phyloP scores from a whole-genome alignment of 805 yeast genomes.

The Metschnikowia matae region DNA sequence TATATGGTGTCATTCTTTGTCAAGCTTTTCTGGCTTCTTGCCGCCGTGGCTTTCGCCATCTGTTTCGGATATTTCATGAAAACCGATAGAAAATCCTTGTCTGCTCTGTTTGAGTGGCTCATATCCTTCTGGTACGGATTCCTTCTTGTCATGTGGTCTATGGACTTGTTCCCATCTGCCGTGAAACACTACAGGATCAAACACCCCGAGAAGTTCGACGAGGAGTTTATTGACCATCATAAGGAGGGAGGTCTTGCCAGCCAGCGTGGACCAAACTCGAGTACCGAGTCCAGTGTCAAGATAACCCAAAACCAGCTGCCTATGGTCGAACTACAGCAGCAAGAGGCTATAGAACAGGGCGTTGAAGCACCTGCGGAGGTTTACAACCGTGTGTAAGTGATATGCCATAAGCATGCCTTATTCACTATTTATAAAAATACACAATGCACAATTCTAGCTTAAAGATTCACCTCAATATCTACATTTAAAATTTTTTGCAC shows the following conservation, averaged over 20 bases:
- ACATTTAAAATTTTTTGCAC: background rate
- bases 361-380: background rate
- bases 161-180: constrained; percentile 68
- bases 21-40: constrained; percentile 61
- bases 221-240: constrained; percentile 20
- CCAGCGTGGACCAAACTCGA: background rate
- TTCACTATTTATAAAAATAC: background rate
- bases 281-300: background rate
- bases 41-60: constrained; percentile 65
- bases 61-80: constrained; percentile 52
- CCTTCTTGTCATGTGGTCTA: constrained; percentile 56
- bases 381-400: background rate
- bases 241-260: background rate
- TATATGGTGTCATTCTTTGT: constrained; percentile 47
- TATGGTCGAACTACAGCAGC: background rate
- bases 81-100: constrained; percentile 35
- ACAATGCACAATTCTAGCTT: background rate
- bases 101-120: constrained; percentile 80
- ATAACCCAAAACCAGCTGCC: background rate
- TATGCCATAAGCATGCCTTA: background rate
- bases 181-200: constrained; percentile 27
- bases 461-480: background rate
- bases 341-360: too few species aligned
- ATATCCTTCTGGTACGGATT: constrained; percentile 82
- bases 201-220: constrained; percentile 26